These are phyloP conservation scores for Fusarium sulawesiense DNA, from an alignment of 2,329 filamentous ascomycete species.

Conservation along the genomic window DNA sequence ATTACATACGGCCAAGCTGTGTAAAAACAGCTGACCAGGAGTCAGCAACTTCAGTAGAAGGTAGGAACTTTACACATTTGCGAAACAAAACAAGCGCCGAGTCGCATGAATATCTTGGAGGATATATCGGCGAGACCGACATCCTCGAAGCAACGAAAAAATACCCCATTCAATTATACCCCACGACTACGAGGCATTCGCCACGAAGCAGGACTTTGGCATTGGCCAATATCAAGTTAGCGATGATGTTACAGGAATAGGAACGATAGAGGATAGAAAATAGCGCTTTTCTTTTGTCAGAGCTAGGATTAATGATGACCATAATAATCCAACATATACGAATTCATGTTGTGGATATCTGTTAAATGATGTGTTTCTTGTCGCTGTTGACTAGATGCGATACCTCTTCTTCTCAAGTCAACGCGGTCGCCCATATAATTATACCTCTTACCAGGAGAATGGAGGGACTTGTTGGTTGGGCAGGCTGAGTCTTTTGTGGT, in stretches of 20 bases:
- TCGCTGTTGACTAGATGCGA: too few species aligned
- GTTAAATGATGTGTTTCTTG: too few species aligned
- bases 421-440: too few species aligned
- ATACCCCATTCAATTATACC: neutral
- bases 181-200: neutral
- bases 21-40: neutral
- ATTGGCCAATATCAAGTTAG: neutral
- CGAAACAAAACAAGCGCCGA: constrained; percentile 2
- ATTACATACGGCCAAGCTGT: constrained; percentile 35
- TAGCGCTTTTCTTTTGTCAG: neutral
- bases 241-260: neutral
- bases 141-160: neutral
- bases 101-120: constrained; percentile 7
- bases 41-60: neutral
- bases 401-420: too few species aligned
- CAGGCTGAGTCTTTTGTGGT: too few species aligned
- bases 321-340: constrained; percentile 3
- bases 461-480: too few species aligned
- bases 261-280: neutral
- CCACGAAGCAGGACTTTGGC: neutral
- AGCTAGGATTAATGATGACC: constrained; percentile 1
- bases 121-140: constrained; percentile 4
- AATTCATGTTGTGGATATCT: constrained; percentile 1
- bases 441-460: too few species aligned
- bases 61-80: neutral